These are phyloP conservation scores for Coix lacrymajobi DNA, from an alignment of 176 grass and related monocot genomes.

Conservation along the genomic window DNA sequence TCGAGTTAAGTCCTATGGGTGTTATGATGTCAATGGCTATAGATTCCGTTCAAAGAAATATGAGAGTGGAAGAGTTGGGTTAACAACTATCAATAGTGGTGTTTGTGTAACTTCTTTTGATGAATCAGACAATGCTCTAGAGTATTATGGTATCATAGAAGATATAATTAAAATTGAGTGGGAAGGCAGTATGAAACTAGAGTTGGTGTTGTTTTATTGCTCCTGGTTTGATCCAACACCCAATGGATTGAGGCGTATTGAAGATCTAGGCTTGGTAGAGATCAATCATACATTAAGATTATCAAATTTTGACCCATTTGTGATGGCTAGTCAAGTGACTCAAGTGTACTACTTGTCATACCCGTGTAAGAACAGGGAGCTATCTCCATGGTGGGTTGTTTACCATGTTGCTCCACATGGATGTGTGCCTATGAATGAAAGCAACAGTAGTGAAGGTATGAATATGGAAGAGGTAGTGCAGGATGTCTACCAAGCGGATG, in stretches of 20 bases:
- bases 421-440: not conserved
- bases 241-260: not conserved
- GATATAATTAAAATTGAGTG: too few species aligned
- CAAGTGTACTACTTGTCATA: too few species aligned
- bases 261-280: not conserved
- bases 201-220: too few species aligned
- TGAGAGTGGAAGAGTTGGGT: too few species aligned
- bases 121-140: too few species aligned
- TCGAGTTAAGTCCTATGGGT: not conserved
- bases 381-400: not conserved
- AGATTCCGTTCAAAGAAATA: too few species aligned
- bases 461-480: not conserved
- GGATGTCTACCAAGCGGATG: not conserved
- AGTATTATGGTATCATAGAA: too few species aligned
- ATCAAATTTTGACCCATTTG: not conserved
- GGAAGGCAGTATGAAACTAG: too few species aligned
- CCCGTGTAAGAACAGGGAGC: not conserved
- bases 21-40: too few species aligned
- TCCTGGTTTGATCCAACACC: not conserved
- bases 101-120: too few species aligned
- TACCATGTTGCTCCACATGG: not conserved
- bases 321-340: too few species aligned
- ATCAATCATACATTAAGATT: not conserved
- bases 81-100: too few species aligned
- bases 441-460: not conserved